Percentiles rank a stretch among this genome's conserved stretches.
These are phyloP conservation scores for Candida sanyiensis DNA, from an alignment of 805 yeast species.

Conservation along the genomic window DNA sequence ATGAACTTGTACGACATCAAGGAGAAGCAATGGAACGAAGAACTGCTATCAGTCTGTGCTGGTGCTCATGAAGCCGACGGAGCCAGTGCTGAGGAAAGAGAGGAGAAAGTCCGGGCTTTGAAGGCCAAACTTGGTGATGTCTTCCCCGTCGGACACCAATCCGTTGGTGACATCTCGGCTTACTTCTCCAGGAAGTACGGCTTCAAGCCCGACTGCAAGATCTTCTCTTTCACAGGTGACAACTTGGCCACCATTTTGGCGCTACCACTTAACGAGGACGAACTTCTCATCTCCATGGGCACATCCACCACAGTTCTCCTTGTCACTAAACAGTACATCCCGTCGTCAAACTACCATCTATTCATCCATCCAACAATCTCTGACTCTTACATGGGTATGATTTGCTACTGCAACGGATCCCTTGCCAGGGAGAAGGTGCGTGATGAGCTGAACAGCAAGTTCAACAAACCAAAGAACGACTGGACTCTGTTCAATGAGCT, in stretches of 20 bases:
- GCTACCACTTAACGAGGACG: constrained; percentile 69
- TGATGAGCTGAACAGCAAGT: constrained; percentile 50
- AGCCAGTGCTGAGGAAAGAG: constrained; percentile 10
- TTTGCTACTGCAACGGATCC: constrained; percentile 89
- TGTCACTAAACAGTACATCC: constrained; percentile 70
- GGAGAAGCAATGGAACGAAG: constrained; percentile 49
- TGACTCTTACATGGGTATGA: constrained; percentile 85
- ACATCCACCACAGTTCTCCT: constrained; percentile 87
- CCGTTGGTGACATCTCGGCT: constrained; percentile 46
- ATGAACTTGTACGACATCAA: constrained; percentile 79
- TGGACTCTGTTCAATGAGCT: constrained; percentile 62
- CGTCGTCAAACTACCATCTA: constrained; percentile 78
- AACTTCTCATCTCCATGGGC: constrained; percentile 76
- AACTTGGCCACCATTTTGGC: constrained; percentile 85
- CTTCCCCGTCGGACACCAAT: constrained; percentile 42
- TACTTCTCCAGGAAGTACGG: constrained; percentile 67
- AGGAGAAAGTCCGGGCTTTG: constrained; percentile 29
- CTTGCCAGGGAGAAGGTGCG: constrained; percentile 76
- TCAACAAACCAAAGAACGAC: constrained; percentile 29
- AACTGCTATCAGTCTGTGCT: constrained; percentile 41
- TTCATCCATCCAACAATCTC: constrained; percentile 82
- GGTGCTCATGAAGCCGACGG: constrained; percentile 27
- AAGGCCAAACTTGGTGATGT: constrained; percentile 48
- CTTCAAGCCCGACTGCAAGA: constrained; percentile 46
- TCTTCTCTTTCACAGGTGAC: constrained; percentile 85